Percentiles rank a stretch among this genome's conserved stretches.
These are phyloP conservation scores for Silybum marianum DNA, from an alignment of 129 eudicot genomes.

Conservation along the genomic window DNA sequence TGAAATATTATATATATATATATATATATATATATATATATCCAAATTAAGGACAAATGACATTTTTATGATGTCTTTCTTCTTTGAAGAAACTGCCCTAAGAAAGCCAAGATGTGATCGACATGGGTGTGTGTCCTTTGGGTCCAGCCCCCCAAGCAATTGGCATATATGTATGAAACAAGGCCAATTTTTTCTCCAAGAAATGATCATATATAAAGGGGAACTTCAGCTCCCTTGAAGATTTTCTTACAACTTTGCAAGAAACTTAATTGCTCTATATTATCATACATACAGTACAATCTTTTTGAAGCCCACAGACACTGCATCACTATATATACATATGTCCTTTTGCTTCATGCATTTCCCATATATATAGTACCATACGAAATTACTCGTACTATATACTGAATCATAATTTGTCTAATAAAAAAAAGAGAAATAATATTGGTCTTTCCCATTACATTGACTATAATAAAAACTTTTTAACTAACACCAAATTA, in stretches of 20 bases:
- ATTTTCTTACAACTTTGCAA: conserved; percentile 24
- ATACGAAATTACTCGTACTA: conserved; percentile 5
- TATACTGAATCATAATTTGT: background rate
- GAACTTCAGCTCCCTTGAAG: conserved; percentile 1
- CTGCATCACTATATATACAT: background rate
- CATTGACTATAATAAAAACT: background rate
- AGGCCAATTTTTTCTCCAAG: conserved; percentile 3
- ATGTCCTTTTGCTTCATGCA: conserved; percentile 14
- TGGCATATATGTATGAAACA: conserved; percentile 4
- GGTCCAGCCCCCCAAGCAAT: conserved; percentile 18
- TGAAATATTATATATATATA: background rate
- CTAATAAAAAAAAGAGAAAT: background rate
- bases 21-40: background rate
- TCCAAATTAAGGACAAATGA: conserved; percentile 6
- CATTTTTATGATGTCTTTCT: conserved; percentile 17
- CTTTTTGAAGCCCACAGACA: conserved; percentile 15
- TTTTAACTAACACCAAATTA: background rate
- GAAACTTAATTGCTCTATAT: background rate
- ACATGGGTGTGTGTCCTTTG: conserved; percentile 16
- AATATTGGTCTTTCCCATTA: background rate
- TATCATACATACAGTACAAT: background rate
- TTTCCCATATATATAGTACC: conserved; percentile 4
- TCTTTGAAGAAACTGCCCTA: conserved; percentile 16
- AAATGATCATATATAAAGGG: conserved; percentile 26
- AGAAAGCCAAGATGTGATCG: conserved; percentile 12